Evolutionary conservation across 2,329 filamentous ascomycete genomes (phyloP).

Genomic region (Hypoxylon sp.): DNA sequence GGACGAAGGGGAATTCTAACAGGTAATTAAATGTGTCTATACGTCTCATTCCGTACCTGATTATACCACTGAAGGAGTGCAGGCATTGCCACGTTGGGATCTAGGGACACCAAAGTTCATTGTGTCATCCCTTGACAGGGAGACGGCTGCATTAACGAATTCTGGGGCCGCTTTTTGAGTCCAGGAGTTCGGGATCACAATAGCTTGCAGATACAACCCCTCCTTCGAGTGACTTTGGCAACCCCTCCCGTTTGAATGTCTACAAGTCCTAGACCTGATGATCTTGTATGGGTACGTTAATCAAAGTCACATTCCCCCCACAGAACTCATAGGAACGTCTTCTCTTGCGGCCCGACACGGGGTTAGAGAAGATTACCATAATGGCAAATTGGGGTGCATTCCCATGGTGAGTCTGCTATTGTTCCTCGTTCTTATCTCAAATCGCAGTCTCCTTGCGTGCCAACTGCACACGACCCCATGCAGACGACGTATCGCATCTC

Average conservation of each 20-base stretch:
- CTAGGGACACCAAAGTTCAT: constrained; percentile 47
- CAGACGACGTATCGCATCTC: constrained; percentile 35
- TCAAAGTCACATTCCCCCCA: constrained; percentile 54
- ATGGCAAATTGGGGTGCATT: constrained; percentile 54
- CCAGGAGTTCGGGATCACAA: constrained; percentile 46
- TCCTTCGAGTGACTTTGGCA: constrained; percentile 46
- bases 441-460: constrained; percentile 53
- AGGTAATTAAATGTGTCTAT: constrained; percentile 52
- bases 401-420: constrained; percentile 51
- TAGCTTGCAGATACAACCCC: constrained; percentile 47
- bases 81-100: constrained; percentile 50
- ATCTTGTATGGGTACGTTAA: constrained; percentile 52
- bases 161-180: constrained; percentile 33
- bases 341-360: constrained; percentile 43
- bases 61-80: constrained; percentile 49
- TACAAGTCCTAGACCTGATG: constrained; percentile 49
- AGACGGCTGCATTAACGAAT: constrained; percentile 40
- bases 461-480: constrained; percentile 40
- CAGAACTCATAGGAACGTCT: constrained; percentile 31
- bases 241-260: constrained; percentile 48
- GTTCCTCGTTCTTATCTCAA: constrained; percentile 47
- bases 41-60: constrained; percentile 47
- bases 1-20: constrained; percentile 66
- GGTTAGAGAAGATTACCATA: constrained; percentile 33
- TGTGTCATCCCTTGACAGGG: constrained; percentile 50